phyloP scores from a whole-genome alignment of 31 red algal genomes.

The Porphyra umbilicalis region DNA sequence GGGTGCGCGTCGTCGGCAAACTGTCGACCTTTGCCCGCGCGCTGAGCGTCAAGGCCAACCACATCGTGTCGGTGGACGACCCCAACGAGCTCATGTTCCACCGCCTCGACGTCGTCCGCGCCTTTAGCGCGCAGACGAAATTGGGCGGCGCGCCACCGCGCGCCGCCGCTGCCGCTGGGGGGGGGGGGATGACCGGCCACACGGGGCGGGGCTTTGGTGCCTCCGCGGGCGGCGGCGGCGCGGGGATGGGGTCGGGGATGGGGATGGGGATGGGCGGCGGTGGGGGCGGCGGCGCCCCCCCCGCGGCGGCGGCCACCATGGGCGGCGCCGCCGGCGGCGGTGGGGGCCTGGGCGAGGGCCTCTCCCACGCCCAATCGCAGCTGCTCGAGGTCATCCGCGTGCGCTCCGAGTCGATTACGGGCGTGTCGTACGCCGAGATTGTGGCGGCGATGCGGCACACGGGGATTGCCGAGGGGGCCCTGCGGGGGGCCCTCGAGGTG shows the following conservation, averaged over 20 bases:
- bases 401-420: constrained; percentile 7
- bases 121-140: constrained; percentile 42
- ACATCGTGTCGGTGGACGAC: constrained; percentile 42
- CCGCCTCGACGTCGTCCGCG: constrained; percentile 43
- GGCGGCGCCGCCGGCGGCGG: neutral
- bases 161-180: neutral
- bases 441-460: constrained; percentile 12
- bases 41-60: constrained; percentile 15
- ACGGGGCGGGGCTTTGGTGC: neutral
- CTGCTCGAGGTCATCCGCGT: constrained; percentile 29
- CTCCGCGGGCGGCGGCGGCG: neutral
- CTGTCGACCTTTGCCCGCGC: constrained; percentile 1
- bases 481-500: constrained; percentile 38
- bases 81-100: constrained; percentile 67
- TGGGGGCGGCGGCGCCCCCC: no score
- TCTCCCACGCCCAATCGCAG: constrained; percentile 6
- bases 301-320: neutral
- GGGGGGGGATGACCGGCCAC: neutral
- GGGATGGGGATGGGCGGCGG: neutral
- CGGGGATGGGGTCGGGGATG: neutral
- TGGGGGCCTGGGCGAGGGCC: constrained; percentile 14
- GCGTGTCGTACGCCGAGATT: constrained; percentile 39
- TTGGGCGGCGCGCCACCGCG: neutral
- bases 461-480: neutral
- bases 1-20: constrained; percentile 56